phyloP scores from a whole-genome alignment of 2,329 filamentous ascomycete genomes.

The Neofusicoccum laricinum region DNA sequence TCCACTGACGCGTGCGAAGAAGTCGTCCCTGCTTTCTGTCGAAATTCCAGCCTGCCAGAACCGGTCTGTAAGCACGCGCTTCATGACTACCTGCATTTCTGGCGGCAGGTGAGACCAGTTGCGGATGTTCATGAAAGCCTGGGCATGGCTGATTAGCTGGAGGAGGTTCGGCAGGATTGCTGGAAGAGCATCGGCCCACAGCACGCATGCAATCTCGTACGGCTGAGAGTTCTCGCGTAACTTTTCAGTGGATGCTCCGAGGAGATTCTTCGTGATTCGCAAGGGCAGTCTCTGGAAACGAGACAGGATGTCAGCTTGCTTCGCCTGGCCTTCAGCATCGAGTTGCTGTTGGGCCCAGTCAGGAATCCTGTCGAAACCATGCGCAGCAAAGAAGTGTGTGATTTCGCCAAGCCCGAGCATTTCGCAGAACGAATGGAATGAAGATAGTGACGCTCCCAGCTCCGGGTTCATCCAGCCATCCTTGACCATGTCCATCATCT shows the following conservation, averaged over 20 bases:
- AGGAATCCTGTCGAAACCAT: conserved; percentile 68
- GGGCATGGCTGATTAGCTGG: conserved; percentile 82
- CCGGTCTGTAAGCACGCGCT: conserved; percentile 82
- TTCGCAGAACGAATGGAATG: conserved; percentile 75
- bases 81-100: conserved; percentile 75
- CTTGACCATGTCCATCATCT: conserved; percentile 80
- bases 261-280: conserved; percentile 82
- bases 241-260: conserved; percentile 91
- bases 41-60: conserved; percentile 99
- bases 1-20: conserved; percentile 85
- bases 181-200: conserved; percentile 86
- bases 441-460: conserved; percentile 66
- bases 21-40: conserved; percentile 91
- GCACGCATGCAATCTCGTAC: conserved; percentile 69
- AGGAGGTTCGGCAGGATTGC: conserved; percentile 81
- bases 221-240: conserved; percentile 70
- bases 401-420: conserved; percentile 77
- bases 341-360: conserved; percentile 81
- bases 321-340: conserved; percentile 72
- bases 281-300: conserved; percentile 75
- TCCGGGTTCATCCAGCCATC: conserved; percentile 72
- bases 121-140: conserved; percentile 81
- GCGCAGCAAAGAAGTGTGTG: conserved; percentile 71
- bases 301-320: conserved; percentile 76
- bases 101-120: conserved; percentile 77